Evolutionary conservation across 1,284 basidiomycete species (phyloP).

Genomic region (Apiotrichum montevideense): DNA sequence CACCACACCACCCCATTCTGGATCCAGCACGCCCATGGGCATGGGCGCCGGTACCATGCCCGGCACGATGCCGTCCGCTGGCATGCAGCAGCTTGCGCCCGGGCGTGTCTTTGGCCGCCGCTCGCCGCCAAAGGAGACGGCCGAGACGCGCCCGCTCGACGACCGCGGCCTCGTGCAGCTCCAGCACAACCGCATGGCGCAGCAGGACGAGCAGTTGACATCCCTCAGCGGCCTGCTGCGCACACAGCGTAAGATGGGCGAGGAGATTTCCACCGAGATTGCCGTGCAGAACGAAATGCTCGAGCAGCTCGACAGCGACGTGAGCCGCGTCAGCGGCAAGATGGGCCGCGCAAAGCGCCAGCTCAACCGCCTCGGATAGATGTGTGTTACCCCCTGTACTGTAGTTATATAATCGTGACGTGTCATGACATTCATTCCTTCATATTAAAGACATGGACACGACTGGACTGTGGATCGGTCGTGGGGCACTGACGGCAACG

Average conservation of each 20-base stretch:
- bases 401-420: too few species aligned
- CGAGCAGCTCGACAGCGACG: conserved; percentile 66
- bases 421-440: too few species aligned
- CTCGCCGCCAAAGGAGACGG: conserved; percentile 66
- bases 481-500: too few species aligned
- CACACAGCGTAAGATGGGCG: conserved; percentile 76
- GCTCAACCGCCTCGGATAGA: conserved; percentile 55
- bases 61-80: neutral
- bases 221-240: conserved; percentile 75
- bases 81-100: conserved; percentile 21
- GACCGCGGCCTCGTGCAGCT: conserved; percentile 70
- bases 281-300: conserved; percentile 77
- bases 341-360: conserved; percentile 72
- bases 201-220: conserved; percentile 76
- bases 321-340: conserved; percentile 69
- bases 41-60: neutral
- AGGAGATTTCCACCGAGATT: conserved; percentile 81
- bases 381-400: too few species aligned
- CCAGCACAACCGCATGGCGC: conserved; percentile 70
- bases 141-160: conserved; percentile 77
- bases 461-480: too few species aligned
- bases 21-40: neutral
- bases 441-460: too few species aligned
- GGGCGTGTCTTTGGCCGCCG: conserved; percentile 66
- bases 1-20: neutral